These are phyloP conservation scores for Rhizopogon salebrosus DNA, from an alignment of 768 basidiomycete species.

Conservation along the genomic window DNA sequence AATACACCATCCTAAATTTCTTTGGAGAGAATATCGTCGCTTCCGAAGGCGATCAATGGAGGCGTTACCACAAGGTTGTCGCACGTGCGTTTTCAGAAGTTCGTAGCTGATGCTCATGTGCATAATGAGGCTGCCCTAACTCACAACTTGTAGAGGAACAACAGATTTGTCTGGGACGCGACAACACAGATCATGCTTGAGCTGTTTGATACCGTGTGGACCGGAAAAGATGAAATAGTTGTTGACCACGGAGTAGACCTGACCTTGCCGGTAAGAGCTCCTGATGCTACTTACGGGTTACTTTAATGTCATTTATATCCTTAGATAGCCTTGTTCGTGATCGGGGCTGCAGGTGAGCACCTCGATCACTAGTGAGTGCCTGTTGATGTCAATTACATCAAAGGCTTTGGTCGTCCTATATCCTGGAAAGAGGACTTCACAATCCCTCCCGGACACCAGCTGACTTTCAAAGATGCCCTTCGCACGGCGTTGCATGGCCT, in stretches of 20 bases:
- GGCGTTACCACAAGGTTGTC: conserved; percentile 55
- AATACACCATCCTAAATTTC: conserved; percentile 40
- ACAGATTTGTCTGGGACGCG: conserved; percentile 43
- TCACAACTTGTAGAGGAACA: conserved; percentile 11
- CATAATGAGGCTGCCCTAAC: background rate
- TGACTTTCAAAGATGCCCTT: conserved; percentile 47
- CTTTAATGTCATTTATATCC: conserved; percentile 5
- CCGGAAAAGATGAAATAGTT: conserved; percentile 30
- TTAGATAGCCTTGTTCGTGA: conserved; percentile 52
- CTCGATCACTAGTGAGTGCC: background rate
- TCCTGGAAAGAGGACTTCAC: conserved; percentile 42
- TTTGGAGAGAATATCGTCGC: conserved; percentile 63
- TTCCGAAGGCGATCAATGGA: conserved; percentile 62
- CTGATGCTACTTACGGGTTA: conserved; percentile 7
- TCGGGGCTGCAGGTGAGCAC: conserved; percentile 44
- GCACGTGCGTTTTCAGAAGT: conserved; percentile 55
- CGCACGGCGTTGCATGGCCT: conserved; percentile 36
- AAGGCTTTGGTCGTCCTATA: conserved; percentile 48
- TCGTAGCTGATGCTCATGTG: background rate
- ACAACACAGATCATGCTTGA: conserved; percentile 37
- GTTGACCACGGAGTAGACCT: conserved; percentile 46
- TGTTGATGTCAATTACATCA: background rate
- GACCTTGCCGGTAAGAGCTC: conserved; percentile 42
- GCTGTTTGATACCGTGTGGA: conserved; percentile 47
- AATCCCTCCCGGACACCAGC: conserved; percentile 37